These are phyloP conservation scores for Malus fusca DNA, from an alignment of 306 rosid species.

Conservation along the genomic window DNA sequence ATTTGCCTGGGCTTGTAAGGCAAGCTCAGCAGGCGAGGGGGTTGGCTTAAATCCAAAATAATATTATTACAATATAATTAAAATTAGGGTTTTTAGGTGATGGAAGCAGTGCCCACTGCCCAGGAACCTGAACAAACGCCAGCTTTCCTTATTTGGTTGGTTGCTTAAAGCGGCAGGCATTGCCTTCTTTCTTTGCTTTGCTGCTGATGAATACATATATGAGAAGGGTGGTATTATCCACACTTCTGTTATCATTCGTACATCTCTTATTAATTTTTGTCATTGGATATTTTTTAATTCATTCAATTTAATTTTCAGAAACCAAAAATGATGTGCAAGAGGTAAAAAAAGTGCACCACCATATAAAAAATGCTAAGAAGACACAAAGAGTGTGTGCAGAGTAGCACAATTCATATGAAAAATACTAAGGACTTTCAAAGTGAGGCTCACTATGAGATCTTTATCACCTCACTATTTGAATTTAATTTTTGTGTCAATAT, in stretches of 20 bases:
- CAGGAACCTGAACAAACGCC: slow-evolving; percentile 2
- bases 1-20: slow-evolving; percentile 42
- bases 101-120: slow-evolving; percentile 12
- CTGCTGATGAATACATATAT: background rate
- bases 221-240: no score
- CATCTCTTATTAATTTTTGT: no score
- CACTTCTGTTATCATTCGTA: no score
- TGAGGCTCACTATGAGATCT: no score
- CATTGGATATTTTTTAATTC: no score
- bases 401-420: no score
- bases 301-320: accelerated
- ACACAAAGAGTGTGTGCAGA: no score
- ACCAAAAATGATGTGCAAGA: accelerated
- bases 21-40: slow-evolving; percentile 21
- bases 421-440: no score
- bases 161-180: slow-evolving; percentile 34
- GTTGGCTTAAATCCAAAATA: slow-evolving; percentile 16
- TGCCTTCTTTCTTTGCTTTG: background rate
- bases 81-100: background rate
- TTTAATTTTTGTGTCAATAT: accelerated
- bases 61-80: background rate
- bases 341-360: no score
- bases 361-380: no score
- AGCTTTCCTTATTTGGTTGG: slow-evolving; percentile 41
- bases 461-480: no score